Conservation (phyloP, 805 yeast species). For the Metschnikowia corniflorae region DNA sequence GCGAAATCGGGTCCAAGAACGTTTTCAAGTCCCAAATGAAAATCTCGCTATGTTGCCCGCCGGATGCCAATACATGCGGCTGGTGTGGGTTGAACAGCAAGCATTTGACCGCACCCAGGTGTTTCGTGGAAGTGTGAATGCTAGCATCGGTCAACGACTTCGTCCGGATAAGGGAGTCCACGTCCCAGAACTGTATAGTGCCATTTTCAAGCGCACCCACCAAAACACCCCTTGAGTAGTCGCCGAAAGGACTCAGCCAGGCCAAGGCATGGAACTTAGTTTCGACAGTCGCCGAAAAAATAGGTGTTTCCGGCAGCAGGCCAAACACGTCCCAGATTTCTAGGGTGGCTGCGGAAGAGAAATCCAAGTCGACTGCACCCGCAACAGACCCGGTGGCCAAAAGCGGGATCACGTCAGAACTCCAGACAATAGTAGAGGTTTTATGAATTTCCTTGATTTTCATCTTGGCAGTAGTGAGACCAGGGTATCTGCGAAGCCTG, state of each 20-base stretch:
- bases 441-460: conserved; percentile 78
- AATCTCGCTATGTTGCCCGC: conserved; percentile 86
- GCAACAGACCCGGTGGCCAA: conserved; percentile 93
- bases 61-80: conserved; percentile 71
- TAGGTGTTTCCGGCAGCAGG: conserved; percentile 29
- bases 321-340: conserved; percentile 73
- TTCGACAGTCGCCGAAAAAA: conserved; percentile 35
- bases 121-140: conserved; percentile 52
- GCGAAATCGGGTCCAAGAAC: conserved; percentile 53
- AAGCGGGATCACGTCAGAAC: conserved; percentile 67
- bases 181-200: conserved; percentile 73
- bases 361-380: conserved; percentile 88
- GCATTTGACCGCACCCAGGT: conserved; percentile 65
- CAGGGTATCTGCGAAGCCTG: too few species aligned
- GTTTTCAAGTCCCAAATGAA: conserved; percentile 84
- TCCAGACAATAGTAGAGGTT: conserved; percentile 97
- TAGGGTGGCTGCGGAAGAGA: conserved; percentile 72
- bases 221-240: conserved; percentile 50
- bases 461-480: too few species aligned
- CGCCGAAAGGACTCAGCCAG: conserved; percentile 65
- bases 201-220: conserved; percentile 93
- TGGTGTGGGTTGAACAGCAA: conserved; percentile 77
- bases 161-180: conserved; percentile 44
- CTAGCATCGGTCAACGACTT: conserved; percentile 41
- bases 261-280: conserved; percentile 68